Percentiles rank a stretch among this genome's conserved stretches.
These are phyloP conservation scores for Usnea hakonensis DNA, from an alignment of 495 filamentous ascomycete species.

Conservation along the genomic window DNA sequence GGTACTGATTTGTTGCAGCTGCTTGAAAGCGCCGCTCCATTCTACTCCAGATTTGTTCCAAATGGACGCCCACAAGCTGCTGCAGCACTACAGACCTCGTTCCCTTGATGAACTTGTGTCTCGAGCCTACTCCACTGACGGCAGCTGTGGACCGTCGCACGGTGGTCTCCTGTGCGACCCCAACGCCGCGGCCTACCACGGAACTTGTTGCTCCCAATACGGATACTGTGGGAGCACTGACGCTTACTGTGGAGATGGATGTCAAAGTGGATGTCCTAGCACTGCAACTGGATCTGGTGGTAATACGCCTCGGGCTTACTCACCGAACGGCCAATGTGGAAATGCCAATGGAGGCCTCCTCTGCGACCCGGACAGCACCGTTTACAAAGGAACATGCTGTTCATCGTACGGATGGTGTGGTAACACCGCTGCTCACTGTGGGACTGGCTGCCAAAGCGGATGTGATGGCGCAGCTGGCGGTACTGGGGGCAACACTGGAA, in stretches of 20 bases:
- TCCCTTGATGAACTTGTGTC: constrained; percentile 18
- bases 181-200: constrained; percentile 1
- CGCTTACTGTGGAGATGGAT: constrained; percentile 1
- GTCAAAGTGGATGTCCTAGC: not conserved
- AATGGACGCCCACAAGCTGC: constrained; percentile 9
- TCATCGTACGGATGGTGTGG: constrained; percentile 29
- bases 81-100: constrained; percentile 5
- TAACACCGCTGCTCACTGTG: constrained; percentile 26
- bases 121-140: constrained; percentile 28
- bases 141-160: constrained; percentile 28
- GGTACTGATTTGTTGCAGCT: constrained; percentile 21
- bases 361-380: constrained; percentile 25
- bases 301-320: not conserved
- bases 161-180: constrained; percentile 27
- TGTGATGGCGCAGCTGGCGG: constrained; percentile 5
- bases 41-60: constrained; percentile 23
- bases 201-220: constrained; percentile 7
- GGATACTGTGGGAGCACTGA: constrained; percentile 2
- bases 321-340: not conserved
- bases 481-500: constrained; percentile 1
- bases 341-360: not conserved
- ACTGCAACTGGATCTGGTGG: not conserved
- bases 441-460: constrained; percentile 26
- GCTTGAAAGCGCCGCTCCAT: constrained; percentile 15
- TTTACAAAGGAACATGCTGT: constrained; percentile 24